phyloP scores from a whole-genome alignment of 179 eudicot genomes.

The Nepenthes alata region DNA sequence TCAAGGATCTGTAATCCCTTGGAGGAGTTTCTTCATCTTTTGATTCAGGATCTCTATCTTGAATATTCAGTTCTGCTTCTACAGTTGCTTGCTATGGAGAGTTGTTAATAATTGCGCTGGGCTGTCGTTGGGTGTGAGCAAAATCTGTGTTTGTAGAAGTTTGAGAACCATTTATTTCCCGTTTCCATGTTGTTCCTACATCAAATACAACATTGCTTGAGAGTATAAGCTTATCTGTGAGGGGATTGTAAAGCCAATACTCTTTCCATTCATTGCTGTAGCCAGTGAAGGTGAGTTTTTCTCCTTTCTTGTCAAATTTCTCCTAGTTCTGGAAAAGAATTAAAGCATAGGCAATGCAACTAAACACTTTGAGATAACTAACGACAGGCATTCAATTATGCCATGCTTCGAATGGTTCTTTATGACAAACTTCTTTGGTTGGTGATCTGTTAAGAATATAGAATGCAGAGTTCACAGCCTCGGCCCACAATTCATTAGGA shows the following conservation, averaged over 20 bases:
- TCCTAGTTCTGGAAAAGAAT: slow-evolving; percentile 4
- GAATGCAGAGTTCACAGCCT: slow-evolving; percentile 3
- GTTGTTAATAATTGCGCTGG: no score
- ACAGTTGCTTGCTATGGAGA: no score
- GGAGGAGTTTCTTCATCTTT: no score
- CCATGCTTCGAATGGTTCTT: slow-evolving; percentile 19
- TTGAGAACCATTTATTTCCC: background rate
- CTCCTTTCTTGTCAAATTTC: slow-evolving; percentile 15
- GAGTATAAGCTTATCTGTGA: background rate
- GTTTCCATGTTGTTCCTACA: slow-evolving; percentile 11
- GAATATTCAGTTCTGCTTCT: no score
- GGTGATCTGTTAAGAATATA: slow-evolving; percentile 14
- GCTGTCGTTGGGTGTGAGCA: background rate
- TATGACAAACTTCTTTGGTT: slow-evolving; percentile 1
- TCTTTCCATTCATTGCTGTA: slow-evolving; percentile 16
- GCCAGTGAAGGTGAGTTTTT: slow-evolving; percentile 13
- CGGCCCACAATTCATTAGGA: slow-evolving; percentile 13
- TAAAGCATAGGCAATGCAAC: slow-evolving; percentile 12
- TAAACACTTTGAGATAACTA: slow-evolving; percentile 12
- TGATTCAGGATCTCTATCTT: no score
- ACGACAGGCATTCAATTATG: slow-evolving; percentile 7
- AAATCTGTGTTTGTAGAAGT: background rate
- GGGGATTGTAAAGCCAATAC: slow-evolving; percentile 7
- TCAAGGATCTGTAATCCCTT: no score
- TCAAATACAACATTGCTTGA: slow-evolving; percentile 16